phyloP scores from a whole-genome alignment of 164 flowering plant genomes.

The Magnolia changhungtana region DNA sequence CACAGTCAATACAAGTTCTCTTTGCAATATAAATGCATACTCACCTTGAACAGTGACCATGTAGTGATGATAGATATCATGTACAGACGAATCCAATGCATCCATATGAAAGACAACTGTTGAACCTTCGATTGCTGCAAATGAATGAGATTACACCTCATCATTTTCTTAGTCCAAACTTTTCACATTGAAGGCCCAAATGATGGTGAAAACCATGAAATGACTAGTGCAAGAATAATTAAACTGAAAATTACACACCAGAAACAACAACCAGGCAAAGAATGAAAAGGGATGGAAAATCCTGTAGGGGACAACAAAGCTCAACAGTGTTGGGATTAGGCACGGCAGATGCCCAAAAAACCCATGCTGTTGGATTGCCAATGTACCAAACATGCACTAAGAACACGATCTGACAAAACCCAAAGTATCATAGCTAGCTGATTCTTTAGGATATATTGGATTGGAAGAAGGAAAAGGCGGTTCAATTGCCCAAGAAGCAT shows the following conservation, averaged over 20 bases:
- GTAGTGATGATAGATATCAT: slow-evolving; percentile 51
- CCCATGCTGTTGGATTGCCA: too few relatives aligned
- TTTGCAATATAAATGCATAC: too few relatives aligned
- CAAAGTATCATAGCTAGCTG: too few relatives aligned
- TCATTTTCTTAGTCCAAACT: background rate
- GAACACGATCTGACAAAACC: too few relatives aligned
- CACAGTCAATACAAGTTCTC: too few relatives aligned
- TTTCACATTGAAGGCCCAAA: background rate
- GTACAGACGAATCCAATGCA: slow-evolving; percentile 16
- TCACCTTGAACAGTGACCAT: slow-evolving; percentile 76
- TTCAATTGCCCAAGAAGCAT: background rate
- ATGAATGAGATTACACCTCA: slow-evolving; percentile 2
- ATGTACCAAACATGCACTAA: too few relatives aligned
- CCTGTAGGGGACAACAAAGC: too few relatives aligned
- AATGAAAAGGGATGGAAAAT: too few relatives aligned
- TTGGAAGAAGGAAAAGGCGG: background rate
- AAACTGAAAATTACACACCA: background rate
- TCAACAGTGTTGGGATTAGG: too few relatives aligned
- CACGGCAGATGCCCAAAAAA: too few relatives aligned
- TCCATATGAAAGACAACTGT: slow-evolving; percentile 64
- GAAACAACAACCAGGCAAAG: background rate
- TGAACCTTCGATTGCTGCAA: slow-evolving; percentile 75
- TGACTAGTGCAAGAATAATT: background rate
- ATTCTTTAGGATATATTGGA: too few relatives aligned
- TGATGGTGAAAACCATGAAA: background rate